phyloP scores from a whole-genome alignment of 1,139 yeast genomes.

The Suzukiozyma palmioleophila region DNA sequence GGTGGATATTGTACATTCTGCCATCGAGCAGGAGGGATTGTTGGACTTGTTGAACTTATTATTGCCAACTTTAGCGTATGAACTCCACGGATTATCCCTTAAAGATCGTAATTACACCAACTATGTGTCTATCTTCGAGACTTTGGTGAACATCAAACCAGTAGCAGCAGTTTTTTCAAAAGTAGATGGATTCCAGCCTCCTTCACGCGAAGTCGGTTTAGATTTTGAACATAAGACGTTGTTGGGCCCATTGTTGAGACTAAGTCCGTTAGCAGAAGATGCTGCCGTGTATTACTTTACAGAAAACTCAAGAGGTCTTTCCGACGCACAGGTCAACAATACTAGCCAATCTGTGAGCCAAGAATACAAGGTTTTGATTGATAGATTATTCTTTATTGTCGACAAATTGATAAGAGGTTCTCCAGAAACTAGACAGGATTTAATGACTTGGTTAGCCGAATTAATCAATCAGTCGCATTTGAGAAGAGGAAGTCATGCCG shows the following conservation, averaged over 20 bases:
- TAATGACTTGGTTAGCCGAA: slow-evolving; percentile 66
- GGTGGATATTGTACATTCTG: slow-evolving; percentile 51
- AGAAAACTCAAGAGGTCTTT: slow-evolving; percentile 31
- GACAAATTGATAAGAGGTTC: slow-evolving; percentile 80
- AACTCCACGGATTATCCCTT: slow-evolving; percentile 25
- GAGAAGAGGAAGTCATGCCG: slow-evolving; percentile 83
- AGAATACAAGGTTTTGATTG: slow-evolving; percentile 54
- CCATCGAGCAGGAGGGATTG: slow-evolving; percentile 63
- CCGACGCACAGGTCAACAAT: slow-evolving; percentile 41
- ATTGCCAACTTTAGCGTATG: slow-evolving; percentile 42
- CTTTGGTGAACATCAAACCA: slow-evolving; percentile 55
- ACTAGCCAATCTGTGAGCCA: slow-evolving; percentile 54
- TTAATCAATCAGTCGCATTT: slow-evolving; percentile 78
- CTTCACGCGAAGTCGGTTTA: slow-evolving; percentile 35
- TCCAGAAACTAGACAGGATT: slow-evolving; percentile 52
- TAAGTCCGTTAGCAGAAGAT: slow-evolving; percentile 61
- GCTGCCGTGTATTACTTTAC: slow-evolving; percentile 45
- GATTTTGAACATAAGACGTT: slow-evolving; percentile 59
- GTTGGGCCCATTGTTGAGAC: slow-evolving; percentile 70
- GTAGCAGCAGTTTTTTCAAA: slow-evolving; percentile 61
- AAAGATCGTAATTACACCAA: slow-evolving; percentile 50
- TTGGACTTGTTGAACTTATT: slow-evolving; percentile 56
- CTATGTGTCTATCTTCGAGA: slow-evolving; percentile 51
- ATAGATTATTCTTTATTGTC: slow-evolving; percentile 61
- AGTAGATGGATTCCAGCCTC: slow-evolving; percentile 51